phyloP scores from a whole-genome alignment of 2,329 filamentous ascomycete species.

The Xylaria sp. region DNA sequence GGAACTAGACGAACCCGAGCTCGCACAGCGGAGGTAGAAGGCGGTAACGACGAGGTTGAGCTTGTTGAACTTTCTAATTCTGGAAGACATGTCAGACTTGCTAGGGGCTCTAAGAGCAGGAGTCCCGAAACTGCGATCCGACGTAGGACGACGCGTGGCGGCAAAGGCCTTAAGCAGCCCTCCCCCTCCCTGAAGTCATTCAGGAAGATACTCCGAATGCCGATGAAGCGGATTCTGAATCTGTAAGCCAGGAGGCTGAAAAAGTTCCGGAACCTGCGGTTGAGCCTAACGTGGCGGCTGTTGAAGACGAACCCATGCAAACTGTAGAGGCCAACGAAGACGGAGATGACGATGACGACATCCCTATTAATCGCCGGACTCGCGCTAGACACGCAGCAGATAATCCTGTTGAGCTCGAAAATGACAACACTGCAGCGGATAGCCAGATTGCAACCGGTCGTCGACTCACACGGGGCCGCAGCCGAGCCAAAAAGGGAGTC shows the following conservation, averaged over 20 bases:
- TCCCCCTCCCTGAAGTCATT: slow-evolving; percentile 57
- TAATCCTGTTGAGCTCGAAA: slow-evolving; percentile 27
- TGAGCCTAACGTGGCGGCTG: slow-evolving; percentile 25
- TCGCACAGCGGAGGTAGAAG: slow-evolving; percentile 59
- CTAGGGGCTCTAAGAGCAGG: slow-evolving; percentile 57
- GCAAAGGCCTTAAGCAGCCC: slow-evolving; percentile 57
- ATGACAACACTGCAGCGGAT: slow-evolving; percentile 31
- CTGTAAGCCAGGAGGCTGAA: slow-evolving; percentile 41
- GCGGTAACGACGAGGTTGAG: slow-evolving; percentile 55
- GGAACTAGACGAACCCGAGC: slow-evolving; percentile 58
- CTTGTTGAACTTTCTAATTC: slow-evolving; percentile 65
- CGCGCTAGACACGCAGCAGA: slow-evolving; percentile 39
- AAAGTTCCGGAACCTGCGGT: slow-evolving; percentile 31
- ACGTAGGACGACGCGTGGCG: slow-evolving; percentile 53
- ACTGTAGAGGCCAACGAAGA: slow-evolving; percentile 43
- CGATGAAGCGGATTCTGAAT: slow-evolving; percentile 42
- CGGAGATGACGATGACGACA: slow-evolving; percentile 55
- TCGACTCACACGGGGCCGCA: slow-evolving; percentile 53
- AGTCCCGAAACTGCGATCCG: slow-evolving; percentile 59
- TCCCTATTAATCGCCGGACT: slow-evolving; percentile 54
- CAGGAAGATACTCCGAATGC: slow-evolving; percentile 51
- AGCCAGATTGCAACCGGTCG: slow-evolving; percentile 46
- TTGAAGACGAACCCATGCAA: slow-evolving; percentile 40
- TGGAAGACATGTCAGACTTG: slow-evolving; percentile 59
- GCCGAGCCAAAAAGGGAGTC: slow-evolving; percentile 51